Conservation (phyloP, 176 grass and related monocot genomes). For the Rhynchospora pubera region DNA sequence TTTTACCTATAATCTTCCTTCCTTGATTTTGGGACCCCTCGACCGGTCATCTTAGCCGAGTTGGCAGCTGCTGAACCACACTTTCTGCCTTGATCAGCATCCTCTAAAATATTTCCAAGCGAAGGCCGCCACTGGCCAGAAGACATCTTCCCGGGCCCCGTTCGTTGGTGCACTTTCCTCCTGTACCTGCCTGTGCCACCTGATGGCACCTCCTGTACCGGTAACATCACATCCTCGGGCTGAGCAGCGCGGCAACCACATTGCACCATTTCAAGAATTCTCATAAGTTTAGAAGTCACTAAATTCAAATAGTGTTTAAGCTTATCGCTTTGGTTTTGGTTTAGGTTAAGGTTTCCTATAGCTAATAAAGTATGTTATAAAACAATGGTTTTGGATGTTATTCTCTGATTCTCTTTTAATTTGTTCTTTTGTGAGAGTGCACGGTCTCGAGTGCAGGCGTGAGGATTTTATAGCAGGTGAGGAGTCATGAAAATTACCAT, state of each 20-base stretch:
- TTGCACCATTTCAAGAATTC: constrained; percentile 19
- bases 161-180: background rate
- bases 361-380: background rate
- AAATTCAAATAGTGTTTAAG: background rate
- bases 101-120: constrained; percentile 19
- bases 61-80: background rate
- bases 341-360: background rate
- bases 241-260: constrained; percentile 19
- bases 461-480: constrained; percentile 5
- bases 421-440: background rate
- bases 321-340: background rate
- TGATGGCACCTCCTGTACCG: constrained; percentile 1
- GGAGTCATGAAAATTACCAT: background rate
- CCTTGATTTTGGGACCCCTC: background rate
- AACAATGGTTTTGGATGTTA: background rate
- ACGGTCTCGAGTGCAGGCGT: background rate
- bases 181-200: background rate
- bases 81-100: background rate
- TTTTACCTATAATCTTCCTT: constrained; percentile 14
- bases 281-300: constrained; percentile 1
- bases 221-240: background rate
- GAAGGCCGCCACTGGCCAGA: constrained; percentile 19
- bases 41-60: background rate
- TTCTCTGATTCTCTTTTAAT: background rate
- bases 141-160: background rate